Conservation (phyloP, 2,329 filamentous ascomycete species). For the Volutella citrinella region DNA sequence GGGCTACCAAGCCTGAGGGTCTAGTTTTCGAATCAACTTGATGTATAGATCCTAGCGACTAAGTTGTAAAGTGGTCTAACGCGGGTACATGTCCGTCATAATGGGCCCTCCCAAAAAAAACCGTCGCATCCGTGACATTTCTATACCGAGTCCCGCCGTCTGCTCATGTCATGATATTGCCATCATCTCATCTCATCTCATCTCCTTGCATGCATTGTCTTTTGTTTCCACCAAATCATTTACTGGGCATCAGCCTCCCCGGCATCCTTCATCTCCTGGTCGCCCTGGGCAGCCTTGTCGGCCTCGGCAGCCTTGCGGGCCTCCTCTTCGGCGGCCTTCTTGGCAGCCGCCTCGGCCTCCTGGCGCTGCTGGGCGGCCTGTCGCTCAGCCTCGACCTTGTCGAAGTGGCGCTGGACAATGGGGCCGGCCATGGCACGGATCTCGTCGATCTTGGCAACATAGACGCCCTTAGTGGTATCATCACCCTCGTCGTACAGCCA, state of each 20-base stretch:
- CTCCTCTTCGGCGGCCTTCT: constrained; percentile 61
- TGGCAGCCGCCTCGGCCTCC: constrained; percentile 75
- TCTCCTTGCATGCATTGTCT: constrained; percentile 4
- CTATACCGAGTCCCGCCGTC: constrained; percentile 11
- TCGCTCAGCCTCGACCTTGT: constrained; percentile 87
- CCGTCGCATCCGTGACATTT: constrained; percentile 22
- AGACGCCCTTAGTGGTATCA: constrained; percentile 89
- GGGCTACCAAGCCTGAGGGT: constrained; percentile 3
- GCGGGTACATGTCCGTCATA: constrained; percentile 28
- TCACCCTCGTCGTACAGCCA: constrained; percentile 98
- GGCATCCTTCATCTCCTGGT: constrained; percentile 64
- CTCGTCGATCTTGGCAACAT: constrained; percentile 93
- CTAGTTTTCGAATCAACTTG: constrained; percentile 21
- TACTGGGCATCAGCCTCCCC: constrained; percentile 45
- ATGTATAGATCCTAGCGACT: constrained; percentile 27
- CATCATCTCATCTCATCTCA: constrained; percentile 23
- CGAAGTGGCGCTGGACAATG: constrained; percentile 90
- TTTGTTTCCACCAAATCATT: constrained; percentile 10
- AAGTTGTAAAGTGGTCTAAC: constrained; percentile 28
- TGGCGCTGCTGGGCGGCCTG: constrained; percentile 72
- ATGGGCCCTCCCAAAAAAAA: constrained; percentile 24
- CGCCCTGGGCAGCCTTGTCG: constrained; percentile 47
- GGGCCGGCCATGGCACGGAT: constrained; percentile 87
- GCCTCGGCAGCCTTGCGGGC: constrained; percentile 51
- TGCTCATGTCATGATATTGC: constrained; percentile 18